phyloP scores from a whole-genome alignment of 805 yeast genomes.

The Lipomyces starkeyi region DNA sequence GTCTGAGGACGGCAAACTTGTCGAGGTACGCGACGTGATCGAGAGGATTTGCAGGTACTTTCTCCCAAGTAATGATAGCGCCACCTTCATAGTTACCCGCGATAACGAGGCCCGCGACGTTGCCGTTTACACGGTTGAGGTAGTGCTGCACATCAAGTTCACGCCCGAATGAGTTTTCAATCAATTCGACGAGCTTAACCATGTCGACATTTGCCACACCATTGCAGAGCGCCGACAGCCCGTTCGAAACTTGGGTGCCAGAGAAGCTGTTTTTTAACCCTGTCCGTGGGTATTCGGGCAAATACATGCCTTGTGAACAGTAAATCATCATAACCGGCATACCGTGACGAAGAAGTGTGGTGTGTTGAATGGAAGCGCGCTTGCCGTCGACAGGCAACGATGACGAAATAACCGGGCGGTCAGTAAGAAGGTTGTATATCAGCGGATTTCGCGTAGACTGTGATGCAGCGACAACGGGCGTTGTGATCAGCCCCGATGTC shows the following conservation, averaged over 20 bases:
- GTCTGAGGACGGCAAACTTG: slow-evolving; percentile 87
- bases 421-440: slow-evolving; percentile 87
- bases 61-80: slow-evolving; percentile 89
- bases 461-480: slow-evolving; percentile 72
- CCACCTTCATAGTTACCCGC: slow-evolving; percentile 97
- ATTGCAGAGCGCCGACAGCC: slow-evolving; percentile 28
- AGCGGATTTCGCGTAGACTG: slow-evolving; percentile 66
- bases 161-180: slow-evolving; percentile 81
- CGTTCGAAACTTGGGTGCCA: slow-evolving; percentile 44
- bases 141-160: slow-evolving; percentile 70
- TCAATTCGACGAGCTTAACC: slow-evolving; percentile 60
- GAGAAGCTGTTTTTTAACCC: too few relatives aligned
- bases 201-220: slow-evolving; percentile 54
- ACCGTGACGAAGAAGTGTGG: slow-evolving; percentile 81
- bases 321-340: slow-evolving; percentile 56
- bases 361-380: slow-evolving; percentile 60
- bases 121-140: slow-evolving; percentile 64
- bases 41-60: slow-evolving; percentile 44
- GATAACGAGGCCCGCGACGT: slow-evolving; percentile 76
- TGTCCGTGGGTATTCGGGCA: slow-evolving; percentile 39
- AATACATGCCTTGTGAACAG: slow-evolving; percentile 50
- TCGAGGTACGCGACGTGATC: slow-evolving; percentile 76
- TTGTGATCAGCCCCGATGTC: slow-evolving; percentile 86
- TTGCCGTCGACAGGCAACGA: slow-evolving; percentile 75
- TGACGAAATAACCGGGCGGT: slow-evolving; percentile 86